Percentiles rank a stretch among this genome's conserved stretches.
phyloP scores from a whole-genome alignment of 345 rosid species.

The Populus deltoides region DNA sequence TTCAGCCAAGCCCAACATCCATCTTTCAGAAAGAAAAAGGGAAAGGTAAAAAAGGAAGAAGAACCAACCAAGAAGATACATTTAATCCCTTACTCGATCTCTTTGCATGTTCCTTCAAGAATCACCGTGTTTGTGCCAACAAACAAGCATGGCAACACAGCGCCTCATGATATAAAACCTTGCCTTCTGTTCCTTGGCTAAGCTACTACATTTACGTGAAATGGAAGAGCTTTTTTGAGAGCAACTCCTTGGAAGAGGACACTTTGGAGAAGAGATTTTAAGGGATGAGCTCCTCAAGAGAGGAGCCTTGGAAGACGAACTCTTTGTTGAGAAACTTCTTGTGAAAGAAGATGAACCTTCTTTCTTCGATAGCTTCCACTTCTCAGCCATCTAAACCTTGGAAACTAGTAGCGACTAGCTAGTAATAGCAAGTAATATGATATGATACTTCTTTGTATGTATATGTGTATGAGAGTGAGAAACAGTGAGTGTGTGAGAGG shows the following conservation, averaged over 20 bases:
- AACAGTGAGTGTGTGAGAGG: background rate
- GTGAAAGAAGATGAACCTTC: slow-evolving; percentile 44
- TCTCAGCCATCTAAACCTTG: slow-evolving; percentile 62
- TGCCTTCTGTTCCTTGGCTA: slow-evolving; percentile 96
- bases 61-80: slow-evolving; percentile 5
- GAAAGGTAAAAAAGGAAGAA: background rate
- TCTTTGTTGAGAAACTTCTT: slow-evolving; percentile 71
- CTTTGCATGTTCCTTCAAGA: slow-evolving; percentile 30
- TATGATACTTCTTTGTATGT: background rate
- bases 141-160: slow-evolving; percentile 98
- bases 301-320: slow-evolving; percentile 59
- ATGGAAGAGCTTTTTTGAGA: slow-evolving; percentile 61
- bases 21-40: slow-evolving; percentile 10
- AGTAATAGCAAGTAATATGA: background rate
- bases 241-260: slow-evolving; percentile 40
- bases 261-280: slow-evolving; percentile 48
- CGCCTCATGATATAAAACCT: slow-evolving; percentile 94
- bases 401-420: background rate
- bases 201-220: slow-evolving; percentile 67
- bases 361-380: slow-evolving; percentile 65
- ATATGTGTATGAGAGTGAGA: background rate
- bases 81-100: background rate
- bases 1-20: slow-evolving; percentile 25
- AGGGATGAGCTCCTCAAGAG: slow-evolving; percentile 58
- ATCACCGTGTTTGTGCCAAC: slow-evolving; percentile 97